Conservation (phyloP, 768 basidiomycete genomes). For the Atractiella rhizophila region DNA sequence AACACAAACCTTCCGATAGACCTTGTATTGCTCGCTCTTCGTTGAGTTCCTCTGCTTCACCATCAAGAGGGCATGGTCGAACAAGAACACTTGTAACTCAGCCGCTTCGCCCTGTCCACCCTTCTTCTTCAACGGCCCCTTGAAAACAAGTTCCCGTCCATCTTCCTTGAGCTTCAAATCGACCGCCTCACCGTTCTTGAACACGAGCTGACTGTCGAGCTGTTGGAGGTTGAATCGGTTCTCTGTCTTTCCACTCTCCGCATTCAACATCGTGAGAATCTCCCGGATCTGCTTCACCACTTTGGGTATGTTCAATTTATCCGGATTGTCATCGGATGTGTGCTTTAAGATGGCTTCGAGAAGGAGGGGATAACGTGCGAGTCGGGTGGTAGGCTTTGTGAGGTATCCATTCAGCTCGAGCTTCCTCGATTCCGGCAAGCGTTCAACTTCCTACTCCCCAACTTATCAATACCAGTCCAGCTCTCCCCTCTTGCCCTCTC, state of each 20-base stretch:
- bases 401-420: constrained; percentile 91
- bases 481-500: too few species aligned
- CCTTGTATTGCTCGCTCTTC: constrained; percentile 72
- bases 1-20: constrained; percentile 63
- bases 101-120: constrained; percentile 49
- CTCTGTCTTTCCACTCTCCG: constrained; percentile 82
- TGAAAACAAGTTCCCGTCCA: constrained; percentile 69
- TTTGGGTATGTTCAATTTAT: constrained; percentile 50
- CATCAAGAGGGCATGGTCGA: constrained; percentile 88
- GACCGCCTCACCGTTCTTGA: constrained; percentile 69
- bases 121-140: constrained; percentile 66
- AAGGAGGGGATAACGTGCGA: constrained; percentile 85
- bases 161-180: constrained; percentile 67
- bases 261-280: constrained; percentile 66
- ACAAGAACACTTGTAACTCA: constrained; percentile 76
- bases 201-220: constrained; percentile 69
- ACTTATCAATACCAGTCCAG: too few species aligned
- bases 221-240: constrained; percentile 88
- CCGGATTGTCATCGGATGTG: constrained; percentile 68
- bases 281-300: constrained; percentile 51
- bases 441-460: constrained; percentile 74
- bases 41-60: constrained; percentile 53
- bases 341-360: constrained; percentile 78
- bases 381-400: constrained; percentile 88
- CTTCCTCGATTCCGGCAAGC: constrained; percentile 80